Percentiles rank a stretch among this genome's conserved stretches.
Evolutionary conservation across 805 yeast genomes (phyloP).

Genomic region (Kluyveromyces dobzhanskii): DNA sequence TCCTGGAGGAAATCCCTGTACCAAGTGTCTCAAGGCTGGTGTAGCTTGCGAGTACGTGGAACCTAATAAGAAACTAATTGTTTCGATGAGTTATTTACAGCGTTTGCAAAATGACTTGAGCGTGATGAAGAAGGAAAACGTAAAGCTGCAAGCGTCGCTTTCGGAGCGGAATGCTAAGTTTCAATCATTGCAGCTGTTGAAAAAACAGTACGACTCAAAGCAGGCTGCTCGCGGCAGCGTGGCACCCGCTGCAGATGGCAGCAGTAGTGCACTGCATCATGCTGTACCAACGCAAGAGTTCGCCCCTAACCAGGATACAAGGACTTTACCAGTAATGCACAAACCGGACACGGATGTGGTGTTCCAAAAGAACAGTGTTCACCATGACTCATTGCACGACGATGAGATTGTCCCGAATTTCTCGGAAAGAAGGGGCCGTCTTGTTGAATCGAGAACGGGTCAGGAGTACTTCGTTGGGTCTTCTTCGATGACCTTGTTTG

Average conservation of each 20-base stretch:
- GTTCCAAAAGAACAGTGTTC: constrained; percentile 9
- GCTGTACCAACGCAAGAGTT: neutral
- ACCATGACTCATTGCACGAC: constrained; percentile 9
- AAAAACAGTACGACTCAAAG: neutral
- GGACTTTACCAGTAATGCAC: constrained; percentile 4
- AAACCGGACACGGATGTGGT: constrained; percentile 6
- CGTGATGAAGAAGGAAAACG: constrained; percentile 56
- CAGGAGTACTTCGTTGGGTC: constrained; percentile 72
- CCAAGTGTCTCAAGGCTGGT: constrained; percentile 47
- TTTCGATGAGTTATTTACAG: constrained; percentile 60
- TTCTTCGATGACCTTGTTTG: constrained; percentile 75
- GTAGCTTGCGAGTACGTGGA: constrained; percentile 62
- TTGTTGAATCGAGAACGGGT: constrained; percentile 68
- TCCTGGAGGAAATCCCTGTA: constrained; percentile 71
- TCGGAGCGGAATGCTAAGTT: neutral
- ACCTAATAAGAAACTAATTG: constrained; percentile 64
- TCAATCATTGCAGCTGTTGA: constrained; percentile 1
- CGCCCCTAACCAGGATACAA: neutral
- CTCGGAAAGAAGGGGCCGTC: constrained; percentile 60
- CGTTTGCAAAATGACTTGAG: constrained; percentile 62
- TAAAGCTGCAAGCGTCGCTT: constrained; percentile 37
- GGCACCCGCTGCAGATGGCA: neutral
- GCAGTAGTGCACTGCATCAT: no score
- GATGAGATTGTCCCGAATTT: constrained; percentile 62
- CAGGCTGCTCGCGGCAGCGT: neutral